Percentiles rank a stretch among this genome's conserved stretches.
Evolutionary conservation across 2,329 filamentous ascomycete genomes (phyloP).

Genomic region (Stagonosporopsis tanaceti): DNA sequence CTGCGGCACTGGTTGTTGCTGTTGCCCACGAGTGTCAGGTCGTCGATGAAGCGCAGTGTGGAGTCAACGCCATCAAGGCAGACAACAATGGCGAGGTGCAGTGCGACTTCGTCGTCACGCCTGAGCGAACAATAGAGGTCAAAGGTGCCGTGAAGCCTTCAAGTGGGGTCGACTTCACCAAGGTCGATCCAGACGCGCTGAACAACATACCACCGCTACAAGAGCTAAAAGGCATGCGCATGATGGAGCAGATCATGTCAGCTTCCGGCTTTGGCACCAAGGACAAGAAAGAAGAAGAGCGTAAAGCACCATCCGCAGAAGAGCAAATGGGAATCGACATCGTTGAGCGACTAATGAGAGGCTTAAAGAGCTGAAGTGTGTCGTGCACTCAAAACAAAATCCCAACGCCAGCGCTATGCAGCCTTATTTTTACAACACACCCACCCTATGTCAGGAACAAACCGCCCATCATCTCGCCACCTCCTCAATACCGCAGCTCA

Average conservation of each 20-base stretch:
- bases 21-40: slow-evolving; percentile 56
- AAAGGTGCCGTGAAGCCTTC: slow-evolving; percentile 44
- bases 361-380: slow-evolving; percentile 28
- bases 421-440: not conserved
- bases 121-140: slow-evolving; percentile 42
- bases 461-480: not conserved
- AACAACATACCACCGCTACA: slow-evolving; percentile 50
- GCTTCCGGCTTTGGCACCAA: slow-evolving; percentile 22
- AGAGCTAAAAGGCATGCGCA: slow-evolving; percentile 48
- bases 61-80: slow-evolving; percentile 32
- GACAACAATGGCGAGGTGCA: slow-evolving; percentile 52
- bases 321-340: slow-evolving; percentile 46
- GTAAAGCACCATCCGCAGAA: slow-evolving; percentile 27
- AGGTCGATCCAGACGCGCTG: slow-evolving; percentile 47
- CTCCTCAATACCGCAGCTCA: slow-evolving; percentile 1
- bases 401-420: slow-evolving; percentile 10
- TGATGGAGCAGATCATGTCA: slow-evolving; percentile 47
- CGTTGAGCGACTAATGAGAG: slow-evolving; percentile 44
- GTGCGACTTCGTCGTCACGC: slow-evolving; percentile 53
- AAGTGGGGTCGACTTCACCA: slow-evolving; percentile 51
- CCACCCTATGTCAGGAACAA: not conserved
- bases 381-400: not conserved
- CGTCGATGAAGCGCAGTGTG: slow-evolving; percentile 40
- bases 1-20: slow-evolving; percentile 40
- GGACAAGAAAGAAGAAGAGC: slow-evolving; percentile 15